Evolutionary conservation across 768 basidiomycete species (phyloP).

Genomic region (Suillus plorans): DNA sequence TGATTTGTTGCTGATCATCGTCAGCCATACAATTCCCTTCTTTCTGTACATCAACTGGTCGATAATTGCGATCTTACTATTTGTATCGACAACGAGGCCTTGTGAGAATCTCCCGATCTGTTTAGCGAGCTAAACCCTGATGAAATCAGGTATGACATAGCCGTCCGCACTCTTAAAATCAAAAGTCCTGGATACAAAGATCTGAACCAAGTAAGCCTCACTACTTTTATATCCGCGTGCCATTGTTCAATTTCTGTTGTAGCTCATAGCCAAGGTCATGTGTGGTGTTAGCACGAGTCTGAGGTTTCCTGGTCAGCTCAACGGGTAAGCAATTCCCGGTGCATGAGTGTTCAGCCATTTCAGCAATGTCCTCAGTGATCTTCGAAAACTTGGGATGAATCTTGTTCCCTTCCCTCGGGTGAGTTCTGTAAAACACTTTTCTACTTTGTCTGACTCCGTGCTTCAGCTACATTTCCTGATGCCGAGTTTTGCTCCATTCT

Average conservation of each 20-base stretch:
- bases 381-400: constrained; percentile 91
- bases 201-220: constrained; percentile 60
- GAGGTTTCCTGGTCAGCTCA: constrained; percentile 92
- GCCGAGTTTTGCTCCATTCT: constrained; percentile 92
- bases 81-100: constrained; percentile 85
- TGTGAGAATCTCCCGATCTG: constrained; percentile 43
- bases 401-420: constrained; percentile 95
- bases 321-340: constrained; percentile 53
- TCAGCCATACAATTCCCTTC: constrained; percentile 79
- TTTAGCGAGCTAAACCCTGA: not conserved
- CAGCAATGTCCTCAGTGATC: constrained; percentile 48
- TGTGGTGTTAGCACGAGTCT: constrained; percentile 90
- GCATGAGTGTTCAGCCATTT: not conserved
- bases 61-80: constrained; percentile 85
- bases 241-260: not conserved
- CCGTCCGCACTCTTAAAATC: constrained; percentile 61
- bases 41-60: constrained; percentile 86
- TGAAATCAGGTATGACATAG: constrained; percentile 65
- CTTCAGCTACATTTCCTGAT: constrained; percentile 91
- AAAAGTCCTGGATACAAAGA: constrained; percentile 62
- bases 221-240: not conserved
- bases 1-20: constrained; percentile 10
- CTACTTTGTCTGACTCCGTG: constrained; percentile 1
- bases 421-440: constrained; percentile 21
- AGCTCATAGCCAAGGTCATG: constrained; percentile 89